These are phyloP conservation scores for Curvularia sp. DNA, from an alignment of 2,329 filamentous ascomycete species.

Conservation along the genomic window DNA sequence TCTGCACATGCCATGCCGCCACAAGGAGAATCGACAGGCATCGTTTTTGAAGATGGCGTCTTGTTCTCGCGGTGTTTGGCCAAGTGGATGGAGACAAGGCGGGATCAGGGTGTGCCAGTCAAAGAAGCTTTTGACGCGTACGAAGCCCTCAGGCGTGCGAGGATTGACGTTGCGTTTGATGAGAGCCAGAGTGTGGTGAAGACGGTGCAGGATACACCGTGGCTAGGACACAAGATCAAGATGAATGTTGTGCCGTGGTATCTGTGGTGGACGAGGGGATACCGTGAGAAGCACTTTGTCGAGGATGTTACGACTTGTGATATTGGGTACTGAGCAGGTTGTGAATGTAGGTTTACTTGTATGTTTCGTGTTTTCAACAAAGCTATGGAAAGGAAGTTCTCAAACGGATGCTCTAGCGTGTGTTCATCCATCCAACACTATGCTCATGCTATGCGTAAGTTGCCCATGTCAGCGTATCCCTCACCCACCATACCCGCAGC, in stretches of 20 bases:
- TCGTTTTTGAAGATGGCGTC: constrained; percentile 62
- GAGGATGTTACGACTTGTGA: constrained; percentile 56
- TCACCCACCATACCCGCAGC: background rate
- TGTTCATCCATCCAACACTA: background rate
- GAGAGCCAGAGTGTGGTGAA: constrained; percentile 57
- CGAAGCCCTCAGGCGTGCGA: constrained; percentile 54
- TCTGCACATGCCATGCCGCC: constrained; percentile 61
- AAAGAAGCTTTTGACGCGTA: constrained; percentile 58
- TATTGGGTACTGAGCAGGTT: constrained; percentile 44
- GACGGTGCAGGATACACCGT: constrained; percentile 55
- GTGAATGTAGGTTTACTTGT: background rate
- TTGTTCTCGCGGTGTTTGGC: constrained; percentile 56
- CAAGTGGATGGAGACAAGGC: constrained; percentile 53
- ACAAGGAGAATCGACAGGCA: constrained; percentile 60
- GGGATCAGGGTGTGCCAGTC: constrained; percentile 40
- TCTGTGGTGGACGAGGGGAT: constrained; percentile 54
- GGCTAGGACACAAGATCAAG: constrained; percentile 56
- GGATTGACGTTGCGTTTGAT: constrained; percentile 57
- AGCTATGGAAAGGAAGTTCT: background rate
- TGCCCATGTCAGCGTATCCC: background rate
- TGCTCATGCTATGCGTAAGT: background rate
- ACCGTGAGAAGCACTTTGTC: constrained; percentile 55
- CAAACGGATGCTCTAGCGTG: background rate
- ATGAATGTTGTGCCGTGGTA: constrained; percentile 57
- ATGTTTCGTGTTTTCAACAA: background rate